Evolutionary conservation across 2,329 filamentous ascomycete genomes (phyloP), one percentile per base, ranked within the genome.

Genomic region (Proliferodiscus dingleyae): DNA sequence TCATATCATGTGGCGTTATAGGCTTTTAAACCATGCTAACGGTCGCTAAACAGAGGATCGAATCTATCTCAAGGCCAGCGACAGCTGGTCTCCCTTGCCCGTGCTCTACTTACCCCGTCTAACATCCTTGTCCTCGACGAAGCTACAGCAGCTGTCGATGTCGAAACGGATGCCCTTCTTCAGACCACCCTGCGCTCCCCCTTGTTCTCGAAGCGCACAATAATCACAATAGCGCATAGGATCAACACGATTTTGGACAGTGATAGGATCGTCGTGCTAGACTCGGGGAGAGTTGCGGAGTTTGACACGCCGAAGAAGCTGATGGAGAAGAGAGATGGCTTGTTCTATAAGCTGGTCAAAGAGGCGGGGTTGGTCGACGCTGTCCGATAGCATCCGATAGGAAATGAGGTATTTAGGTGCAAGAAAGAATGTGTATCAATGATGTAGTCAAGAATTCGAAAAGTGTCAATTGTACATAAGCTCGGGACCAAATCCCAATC

Each of bases 81-180:
- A 43, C 93, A 98, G 69, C 81, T 98, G 49, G 79, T 98, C 42
- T 96, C 90, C 15, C 77, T 98, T 37, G 93, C 94, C 32, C 88
- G 93, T 40, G 94, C 94, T 22, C 80, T 98, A 66, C 78, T 98
- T 38, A 94, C 91, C 5, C 93, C 93, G 11, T 95, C 88, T 68
- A 97, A 97, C 68, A 97, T 98, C 60, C 77, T 98, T 50, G 90
- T 98, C 2, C 77, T 98, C 22, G 93, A 98, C 65, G 93, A 98
- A 75, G 93, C 94, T 47, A 98, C 93, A 23, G 89, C 89, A 56
- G 80, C 75, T 19, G 78, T 84, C 9, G 80, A 85, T 61, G 73
- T 85, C 33, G 75, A 85, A 68, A 85, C 81, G 19, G 81, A 85
- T 61, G 78, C 78, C 44, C 71, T 83, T 69, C 69, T 85, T 44